These are phyloP conservation scores for Phytophthora pluvialis DNA, from an alignment of 352 stramenopile genomes.

Conservation along the genomic window DNA sequence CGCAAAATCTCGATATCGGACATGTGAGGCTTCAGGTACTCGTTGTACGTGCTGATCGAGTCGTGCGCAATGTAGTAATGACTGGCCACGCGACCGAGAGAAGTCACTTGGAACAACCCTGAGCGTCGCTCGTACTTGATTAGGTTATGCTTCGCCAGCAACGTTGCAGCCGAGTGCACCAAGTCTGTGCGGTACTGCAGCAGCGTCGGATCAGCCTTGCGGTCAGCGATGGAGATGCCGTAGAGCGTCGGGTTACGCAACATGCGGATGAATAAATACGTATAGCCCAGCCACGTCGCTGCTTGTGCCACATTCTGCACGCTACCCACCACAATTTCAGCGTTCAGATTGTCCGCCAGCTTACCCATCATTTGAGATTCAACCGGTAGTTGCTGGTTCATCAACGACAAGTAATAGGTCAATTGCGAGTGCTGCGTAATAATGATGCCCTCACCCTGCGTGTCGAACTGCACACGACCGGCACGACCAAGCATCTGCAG, in stretches of 20 bases:
- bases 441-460: slow-evolving; percentile 98
- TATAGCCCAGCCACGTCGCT: slow-evolving; percentile 99
- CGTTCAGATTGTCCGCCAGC: slow-evolving; percentile 98
- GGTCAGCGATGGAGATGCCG: slow-evolving; percentile 89
- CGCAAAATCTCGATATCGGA: slow-evolving; percentile 99
- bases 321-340: slow-evolving; percentile 98
- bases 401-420: slow-evolving; percentile 99
- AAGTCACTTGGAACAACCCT: slow-evolving; percentile 96
- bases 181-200: slow-evolving; percentile 96
- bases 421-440: slow-evolving; percentile 99
- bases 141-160: slow-evolving; percentile 97
- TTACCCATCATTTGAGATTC: slow-evolving; percentile 98
- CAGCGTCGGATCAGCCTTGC: slow-evolving; percentile 93
- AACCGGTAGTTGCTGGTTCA: slow-evolving; percentile 99
- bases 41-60: slow-evolving; percentile 98
- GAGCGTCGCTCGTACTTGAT: slow-evolving; percentile 98
- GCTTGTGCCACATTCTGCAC: slow-evolving; percentile 96
- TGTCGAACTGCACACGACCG: slow-evolving; percentile 99
- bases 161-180: slow-evolving; percentile 94
- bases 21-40: slow-evolving; percentile 99
- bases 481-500: slow-evolving; percentile 99
- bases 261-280: slow-evolving; percentile 99
- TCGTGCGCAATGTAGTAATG: slow-evolving; percentile 99
- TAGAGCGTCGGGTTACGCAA: slow-evolving; percentile 97
- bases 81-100: slow-evolving; percentile 96